Base-by-base conservation (phyloP, 2,329 filamentous ascomycete genomes). In the Aspergillus latus region DNA sequence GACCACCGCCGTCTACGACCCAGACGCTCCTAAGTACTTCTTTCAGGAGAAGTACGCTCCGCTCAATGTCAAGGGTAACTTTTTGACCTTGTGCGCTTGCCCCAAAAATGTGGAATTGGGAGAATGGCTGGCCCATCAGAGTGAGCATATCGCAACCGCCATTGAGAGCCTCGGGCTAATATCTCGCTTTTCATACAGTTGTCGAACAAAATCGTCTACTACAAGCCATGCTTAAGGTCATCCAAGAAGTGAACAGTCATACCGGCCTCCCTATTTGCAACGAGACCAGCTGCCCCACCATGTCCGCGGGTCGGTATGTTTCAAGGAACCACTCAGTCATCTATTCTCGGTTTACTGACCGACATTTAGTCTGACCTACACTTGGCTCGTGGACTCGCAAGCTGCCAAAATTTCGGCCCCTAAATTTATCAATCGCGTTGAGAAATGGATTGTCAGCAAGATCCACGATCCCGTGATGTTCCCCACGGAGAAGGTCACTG, bases 361-460 rank as follows among this genome's bases (percentile, higher is more conserved):
- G 55, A 40, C 28, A 21, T 56, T 13, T 30, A 95, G 94, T 67
- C 88, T 96, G 74, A 96, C 91, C 28, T 97, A 96, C 74, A 97
- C 92, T 48, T 97, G 93, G 93, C 84, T 97, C 54, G 95, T 97
- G 75, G 87, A 88, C 63, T 87, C 90, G 67, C 86, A 88, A 70
- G 92, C 93, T 10, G 92, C 96, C 62, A 93, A 96, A 75, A 88
- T 97, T 42, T 92, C 93, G 3, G 93, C 93, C 5, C 87, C 87
- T 60, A 92, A 95, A 74, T 97, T 97, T 77, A 94, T 97, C 77
- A 91, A 90, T 64, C 85, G 96, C 28, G 95, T 97, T 73, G 92
- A 97, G 77, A 90, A 93, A 69, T 97, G 93, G 92, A 96, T 97
- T 71, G 89, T 90, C 30, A 91, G 92, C 76, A 97, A 97, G 78